Base-by-base conservation (phyloP, 768 basidiomycete species). In the Boletus coccyginus region DNA sequence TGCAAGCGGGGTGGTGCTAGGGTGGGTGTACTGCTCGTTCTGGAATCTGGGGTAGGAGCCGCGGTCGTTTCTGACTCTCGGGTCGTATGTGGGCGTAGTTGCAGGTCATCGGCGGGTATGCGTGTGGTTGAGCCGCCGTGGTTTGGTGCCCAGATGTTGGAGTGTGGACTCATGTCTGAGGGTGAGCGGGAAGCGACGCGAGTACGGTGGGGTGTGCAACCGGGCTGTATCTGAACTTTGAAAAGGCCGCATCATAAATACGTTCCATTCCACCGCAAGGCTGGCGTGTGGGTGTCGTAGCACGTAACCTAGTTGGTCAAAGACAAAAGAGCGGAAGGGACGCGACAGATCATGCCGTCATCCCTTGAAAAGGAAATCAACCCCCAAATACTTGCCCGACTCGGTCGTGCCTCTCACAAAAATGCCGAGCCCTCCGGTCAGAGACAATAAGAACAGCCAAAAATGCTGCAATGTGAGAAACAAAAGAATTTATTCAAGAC, bases 391-490 rank as follows among this genome's bases (percentile, higher is more conserved):
- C n/a, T 3, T 57, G 10, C 64, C 61, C 21, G 3, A 50, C 57
- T 45, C 56, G 16, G 57, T 29, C 6, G 27, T 10, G 2, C n/a
- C n/a, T n/a, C 39, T 16, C 46, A 32, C 3, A 42, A 27, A 41
- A 39, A n/a, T 0, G 16, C 51, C 41, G 27, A 52, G 14, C n/a
- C 45, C 39, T 42, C 53, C 52, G 42, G 21, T 11, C 58, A 16
- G 57, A 59, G 56, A 70, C 69, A 70, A 70, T 70, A 72, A 68
- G 57, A 53, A 53, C 32, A 27, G 33, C 56, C 61, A 24, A 53
- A 55, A 65, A 52, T 50, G 49, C 27, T 41, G 46, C 44, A 46
- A 58, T 50, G 62, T 55, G 50, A 56, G 52, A 60, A 62, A 50
- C 52, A 59, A 57, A 50, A 57, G 48, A 29, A 32, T 50, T 66